Percentiles rank a stretch among this genome's conserved stretches.
phyloP scores from a whole-genome alignment of 371 early-diverging fungal genomes.

The Chytridium lagenaria region DNA sequence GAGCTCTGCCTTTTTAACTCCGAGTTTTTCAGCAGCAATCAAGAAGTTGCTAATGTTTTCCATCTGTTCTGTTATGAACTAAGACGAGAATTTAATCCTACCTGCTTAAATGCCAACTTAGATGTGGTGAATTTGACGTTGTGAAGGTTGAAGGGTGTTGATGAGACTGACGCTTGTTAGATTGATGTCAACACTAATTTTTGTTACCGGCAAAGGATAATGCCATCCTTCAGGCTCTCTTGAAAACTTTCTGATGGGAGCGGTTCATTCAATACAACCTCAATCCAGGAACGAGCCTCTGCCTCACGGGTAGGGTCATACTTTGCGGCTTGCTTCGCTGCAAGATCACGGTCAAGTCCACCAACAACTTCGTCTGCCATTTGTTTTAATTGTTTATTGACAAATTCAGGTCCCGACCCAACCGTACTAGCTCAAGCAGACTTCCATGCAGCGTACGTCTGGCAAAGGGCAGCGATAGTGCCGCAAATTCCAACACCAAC shows the following conservation, averaged over 20 bases:
- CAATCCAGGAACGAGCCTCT: slow-evolving; percentile 18
- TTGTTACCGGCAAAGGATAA: slow-evolving; percentile 76
- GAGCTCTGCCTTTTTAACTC: slow-evolving; percentile 75
- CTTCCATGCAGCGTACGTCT: slow-evolving; percentile 84
- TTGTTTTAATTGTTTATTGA: neutral
- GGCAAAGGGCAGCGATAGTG: slow-evolving; percentile 87
- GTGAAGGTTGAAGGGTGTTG: slow-evolving; percentile 76
- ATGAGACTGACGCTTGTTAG: slow-evolving; percentile 58
- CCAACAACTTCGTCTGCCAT: neutral
- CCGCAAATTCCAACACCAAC: slow-evolving; percentile 90
- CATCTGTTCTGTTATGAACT: slow-evolving; percentile 55
- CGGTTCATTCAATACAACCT: slow-evolving; percentile 9
- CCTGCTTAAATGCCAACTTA: slow-evolving; percentile 65
- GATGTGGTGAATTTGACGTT: slow-evolving; percentile 72
- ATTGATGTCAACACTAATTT: neutral
- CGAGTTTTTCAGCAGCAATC: slow-evolving; percentile 63
- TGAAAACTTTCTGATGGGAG: slow-evolving; percentile 59
- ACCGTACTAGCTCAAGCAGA: slow-evolving; percentile 54
- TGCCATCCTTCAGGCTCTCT: slow-evolving; percentile 74
- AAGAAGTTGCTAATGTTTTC: slow-evolving; percentile 67
- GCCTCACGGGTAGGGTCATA: slow-evolving; percentile 13
- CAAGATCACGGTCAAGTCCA: slow-evolving; percentile 10
- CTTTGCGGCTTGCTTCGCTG: slow-evolving; percentile 20
- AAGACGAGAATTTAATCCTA: neutral
- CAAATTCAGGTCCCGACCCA: no score